phyloP scores from a whole-genome alignment of 176 grass and related monocot species.

The Dendrocalamus sinicus region DNA sequence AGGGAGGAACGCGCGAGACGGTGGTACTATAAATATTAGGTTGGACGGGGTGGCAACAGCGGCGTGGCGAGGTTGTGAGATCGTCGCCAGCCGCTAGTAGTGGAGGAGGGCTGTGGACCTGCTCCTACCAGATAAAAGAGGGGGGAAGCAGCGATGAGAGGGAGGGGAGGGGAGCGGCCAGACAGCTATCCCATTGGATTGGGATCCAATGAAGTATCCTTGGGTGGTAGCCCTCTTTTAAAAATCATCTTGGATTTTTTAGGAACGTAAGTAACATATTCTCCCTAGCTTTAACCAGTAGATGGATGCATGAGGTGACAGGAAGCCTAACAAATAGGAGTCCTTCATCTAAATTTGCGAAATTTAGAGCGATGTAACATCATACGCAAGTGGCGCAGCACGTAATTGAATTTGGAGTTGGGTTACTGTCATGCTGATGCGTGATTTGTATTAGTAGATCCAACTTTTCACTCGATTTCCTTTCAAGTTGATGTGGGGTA shows the following conservation, averaged over 20 bases:
- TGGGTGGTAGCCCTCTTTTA: too few species aligned
- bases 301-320: neutral
- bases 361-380: neutral
- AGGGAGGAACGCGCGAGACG: too few species aligned
- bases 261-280: neutral
- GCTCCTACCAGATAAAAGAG: too few species aligned
- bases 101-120: too few species aligned
- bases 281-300: neutral
- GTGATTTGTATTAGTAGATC: neutral
- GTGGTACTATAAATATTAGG: too few species aligned
- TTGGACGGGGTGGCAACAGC: too few species aligned
- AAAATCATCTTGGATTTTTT: neutral
- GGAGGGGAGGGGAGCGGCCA: too few species aligned
- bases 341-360: neutral
- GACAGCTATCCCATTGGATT: accelerated
- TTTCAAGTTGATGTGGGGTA: neutral
- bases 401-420: neutral
- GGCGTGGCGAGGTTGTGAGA: too few species aligned
- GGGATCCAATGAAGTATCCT: too few species aligned
- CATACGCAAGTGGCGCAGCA: neutral
- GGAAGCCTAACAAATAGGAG: neutral
- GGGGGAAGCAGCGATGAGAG: too few species aligned
- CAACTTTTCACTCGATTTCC: neutral
- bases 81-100: too few species aligned
- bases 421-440: neutral